Conservation (phyloP, 2,329 filamentous ascomycete species). For the Dactylonectria macrodidyma region DNA sequence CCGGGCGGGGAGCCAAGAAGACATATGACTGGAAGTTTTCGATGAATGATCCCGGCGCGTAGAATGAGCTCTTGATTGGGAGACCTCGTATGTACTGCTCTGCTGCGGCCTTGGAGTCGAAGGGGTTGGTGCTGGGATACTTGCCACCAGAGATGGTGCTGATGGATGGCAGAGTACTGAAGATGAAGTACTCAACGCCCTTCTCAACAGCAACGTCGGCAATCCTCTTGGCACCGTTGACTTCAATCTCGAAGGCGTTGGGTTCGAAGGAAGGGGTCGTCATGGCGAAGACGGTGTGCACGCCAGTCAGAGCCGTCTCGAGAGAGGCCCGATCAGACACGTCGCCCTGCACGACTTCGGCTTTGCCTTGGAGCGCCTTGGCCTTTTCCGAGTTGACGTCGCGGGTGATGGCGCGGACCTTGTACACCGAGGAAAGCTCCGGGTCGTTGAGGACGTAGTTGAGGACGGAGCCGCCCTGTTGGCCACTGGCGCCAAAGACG, state of each 20-base stretch:
- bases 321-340: constrained; percentile 57
- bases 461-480: constrained; percentile 66
- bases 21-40: constrained; percentile 52
- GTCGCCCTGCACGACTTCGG: constrained; percentile 59
- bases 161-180: constrained; percentile 55
- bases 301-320: constrained; percentile 57
- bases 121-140: constrained; percentile 55
- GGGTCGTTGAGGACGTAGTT: constrained; percentile 60
- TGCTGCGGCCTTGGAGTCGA: constrained; percentile 67
- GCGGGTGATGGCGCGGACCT: constrained; percentile 66
- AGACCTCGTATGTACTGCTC: constrained; percentile 66
- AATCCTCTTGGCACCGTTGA: constrained; percentile 56
- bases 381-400: constrained; percentile 55
- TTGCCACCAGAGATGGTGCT: constrained; percentile 54
- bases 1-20: constrained; percentile 49
- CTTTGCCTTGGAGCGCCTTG: constrained; percentile 47
- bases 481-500: constrained; percentile 67
- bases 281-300: constrained; percentile 65
- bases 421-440: constrained; percentile 61
- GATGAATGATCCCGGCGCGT: constrained; percentile 60
- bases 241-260: constrained; percentile 50
- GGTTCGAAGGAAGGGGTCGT: constrained; percentile 59
- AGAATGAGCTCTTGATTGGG: constrained; percentile 60
- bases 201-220: constrained; percentile 56
- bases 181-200: constrained; percentile 57